Evolutionary conservation across 306 rosid species (phyloP).

Genomic region (Ammopiptanthus mongolicus): DNA sequence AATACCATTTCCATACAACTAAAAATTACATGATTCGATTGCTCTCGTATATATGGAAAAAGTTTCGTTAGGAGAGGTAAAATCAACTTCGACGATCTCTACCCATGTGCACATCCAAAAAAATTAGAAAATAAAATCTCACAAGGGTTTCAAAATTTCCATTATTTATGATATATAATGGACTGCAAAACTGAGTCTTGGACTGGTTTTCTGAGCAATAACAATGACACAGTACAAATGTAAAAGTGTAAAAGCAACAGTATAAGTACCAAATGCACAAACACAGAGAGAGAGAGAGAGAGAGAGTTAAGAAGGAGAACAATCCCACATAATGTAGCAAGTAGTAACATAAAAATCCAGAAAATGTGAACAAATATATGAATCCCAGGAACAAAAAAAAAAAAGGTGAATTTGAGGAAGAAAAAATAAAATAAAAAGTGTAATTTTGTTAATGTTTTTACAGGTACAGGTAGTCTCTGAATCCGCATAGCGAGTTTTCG

Average conservation of each 20-base stretch:
- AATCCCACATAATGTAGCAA: neutral
- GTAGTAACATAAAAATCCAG: neutral
- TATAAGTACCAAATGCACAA: neutral
- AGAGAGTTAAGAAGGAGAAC: neutral
- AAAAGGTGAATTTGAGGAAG: neutral
- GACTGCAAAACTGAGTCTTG: neutral
- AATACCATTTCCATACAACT: no score
- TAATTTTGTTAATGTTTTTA: neutral
- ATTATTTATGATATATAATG: neutral
- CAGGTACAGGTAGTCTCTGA: conserved; percentile 57
- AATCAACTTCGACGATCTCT: no score
- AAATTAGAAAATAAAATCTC: neutral
- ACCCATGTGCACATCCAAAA: no score
- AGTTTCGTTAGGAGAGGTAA: no score
- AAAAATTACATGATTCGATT: no score
- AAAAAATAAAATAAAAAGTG: neutral
- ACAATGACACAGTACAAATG: neutral
- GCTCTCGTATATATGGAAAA: no score
- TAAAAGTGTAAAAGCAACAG: neutral
- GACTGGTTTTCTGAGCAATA: neutral
- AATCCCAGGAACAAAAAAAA: neutral
- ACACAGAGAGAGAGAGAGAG: neutral
- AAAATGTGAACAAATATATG: neutral
- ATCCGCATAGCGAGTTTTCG: conserved; percentile 58
- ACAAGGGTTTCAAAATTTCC: neutral